Evolutionary conservation across 73 alveolate species (phyloP), one percentile per base, ranked within the genome.

Genomic region (Paramecium caudatum): DNA sequence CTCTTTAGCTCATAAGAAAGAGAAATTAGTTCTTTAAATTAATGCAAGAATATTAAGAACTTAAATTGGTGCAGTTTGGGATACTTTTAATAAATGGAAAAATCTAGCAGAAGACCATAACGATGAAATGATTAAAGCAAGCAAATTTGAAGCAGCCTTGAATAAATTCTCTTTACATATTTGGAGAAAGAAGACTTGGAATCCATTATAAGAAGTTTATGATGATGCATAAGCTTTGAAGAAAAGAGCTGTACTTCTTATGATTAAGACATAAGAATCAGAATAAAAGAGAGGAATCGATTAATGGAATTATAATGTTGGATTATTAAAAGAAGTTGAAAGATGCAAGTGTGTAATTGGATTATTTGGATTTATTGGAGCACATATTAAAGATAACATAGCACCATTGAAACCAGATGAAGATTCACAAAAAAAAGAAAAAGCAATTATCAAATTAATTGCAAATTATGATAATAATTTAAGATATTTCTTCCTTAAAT

Each of bases 131-230:
- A 17, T 45, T 19, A 45, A 41, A 45, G 70, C 30, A 5, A 48
- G 70, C 70, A 74, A 45, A 16, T 74, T 13, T 74, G 21, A 19
- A 25, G 17, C 2, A 39, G 43, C 25, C 45, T 43, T 19, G 5
- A 74, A 21, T 37, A 48, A 48, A 48, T 37, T 16, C 47, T 37
- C n/a, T 21, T 19, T 37, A 36, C 16, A 41, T 13, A 27, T 39
- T 36, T 45, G 55, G 88, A 34, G 32, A 45, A 74, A 45, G 7
- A 21, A 74, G n/a, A 33, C 3, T 27, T 74, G 9, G 62, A 48
- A 74, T 41, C 88, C 88, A 9, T 17, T 74, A 19, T 15, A 19
- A 74, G 88, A 74, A 10, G 68, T 74, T 23, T 74, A 74, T 21
- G 17, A 41, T 16, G 49, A 74, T 13, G 88, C 30, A 74, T 13